Conservation (phyloP, 2,329 filamentous ascomycete genomes). For the Diaporthe sp. region DNA sequence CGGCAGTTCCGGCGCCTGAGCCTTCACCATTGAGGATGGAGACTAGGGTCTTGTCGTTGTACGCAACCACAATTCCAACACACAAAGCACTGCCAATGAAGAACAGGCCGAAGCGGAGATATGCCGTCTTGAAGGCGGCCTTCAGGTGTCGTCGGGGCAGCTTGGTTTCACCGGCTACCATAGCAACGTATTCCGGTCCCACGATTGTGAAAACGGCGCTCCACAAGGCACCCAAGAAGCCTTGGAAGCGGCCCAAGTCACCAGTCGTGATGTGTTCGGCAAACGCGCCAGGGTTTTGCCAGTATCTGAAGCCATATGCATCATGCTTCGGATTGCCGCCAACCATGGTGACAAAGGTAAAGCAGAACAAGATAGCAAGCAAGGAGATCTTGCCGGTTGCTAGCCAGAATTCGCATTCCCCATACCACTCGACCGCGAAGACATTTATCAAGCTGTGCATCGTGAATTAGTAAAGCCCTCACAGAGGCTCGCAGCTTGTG, state of each 20-base stretch:
- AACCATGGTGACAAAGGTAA: slow-evolving; percentile 84
- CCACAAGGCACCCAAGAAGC: slow-evolving; percentile 77
- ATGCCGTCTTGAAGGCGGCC: slow-evolving; percentile 79
- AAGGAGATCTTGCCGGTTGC: slow-evolving; percentile 74
- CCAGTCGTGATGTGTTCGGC: slow-evolving; percentile 72
- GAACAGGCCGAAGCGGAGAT: slow-evolving; percentile 79
- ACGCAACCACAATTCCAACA: slow-evolving; percentile 77
- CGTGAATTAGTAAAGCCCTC: neutral
- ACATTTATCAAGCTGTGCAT: slow-evolving; percentile 65
- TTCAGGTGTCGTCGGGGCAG: slow-evolving; percentile 75
- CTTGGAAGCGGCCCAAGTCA: slow-evolving; percentile 75
- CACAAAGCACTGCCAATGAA: slow-evolving; percentile 78
- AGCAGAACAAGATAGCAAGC: slow-evolving; percentile 76
- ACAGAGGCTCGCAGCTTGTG: neutral
- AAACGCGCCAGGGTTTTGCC: slow-evolving; percentile 74
- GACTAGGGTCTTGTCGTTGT: slow-evolving; percentile 69
- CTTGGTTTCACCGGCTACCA: slow-evolving; percentile 78
- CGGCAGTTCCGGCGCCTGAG: slow-evolving; percentile 58
- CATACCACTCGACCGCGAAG: slow-evolving; percentile 75
- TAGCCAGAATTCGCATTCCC: slow-evolving; percentile 80
- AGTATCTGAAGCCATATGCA: slow-evolving; percentile 78
- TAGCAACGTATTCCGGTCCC: slow-evolving; percentile 77
- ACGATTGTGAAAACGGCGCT: slow-evolving; percentile 74
- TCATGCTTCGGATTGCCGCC: slow-evolving; percentile 81
- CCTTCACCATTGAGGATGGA: slow-evolving; percentile 63